These are phyloP conservation scores for Lipomyces yamanashiensis DNA, from an alignment of 805 yeast genomes.

Conservation along the genomic window DNA sequence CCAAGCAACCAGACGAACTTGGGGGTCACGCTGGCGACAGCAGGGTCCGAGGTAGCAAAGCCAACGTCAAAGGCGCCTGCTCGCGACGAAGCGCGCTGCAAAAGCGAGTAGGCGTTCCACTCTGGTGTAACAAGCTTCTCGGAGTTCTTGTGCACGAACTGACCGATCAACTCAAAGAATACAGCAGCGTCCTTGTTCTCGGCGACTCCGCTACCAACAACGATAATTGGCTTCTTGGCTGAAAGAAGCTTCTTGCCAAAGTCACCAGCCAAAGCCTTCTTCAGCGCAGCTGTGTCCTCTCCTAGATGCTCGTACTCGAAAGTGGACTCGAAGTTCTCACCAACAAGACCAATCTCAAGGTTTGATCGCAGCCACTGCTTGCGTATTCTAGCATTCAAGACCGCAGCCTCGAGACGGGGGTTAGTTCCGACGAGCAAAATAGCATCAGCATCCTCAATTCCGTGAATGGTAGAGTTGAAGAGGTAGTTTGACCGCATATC, in stretches of 20 bases:
- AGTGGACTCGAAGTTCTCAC: constrained; percentile 78
- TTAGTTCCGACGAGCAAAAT: constrained; percentile 81
- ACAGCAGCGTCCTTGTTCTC: constrained; percentile 69
- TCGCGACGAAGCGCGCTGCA: constrained; percentile 87
- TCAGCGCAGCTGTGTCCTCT: constrained; percentile 58
- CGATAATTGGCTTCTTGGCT: constrained; percentile 76
- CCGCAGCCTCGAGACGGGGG: constrained; percentile 90
- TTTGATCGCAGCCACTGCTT: constrained; percentile 75
- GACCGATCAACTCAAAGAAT: constrained; percentile 61
- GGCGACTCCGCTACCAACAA: constrained; percentile 79
- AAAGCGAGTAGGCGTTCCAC: constrained; percentile 81
- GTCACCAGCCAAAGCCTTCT: constrained; percentile 65
- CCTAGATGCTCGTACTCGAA: constrained; percentile 71
- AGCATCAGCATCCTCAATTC: constrained; percentile 82
- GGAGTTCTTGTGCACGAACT: constrained; percentile 59
- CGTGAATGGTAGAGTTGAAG: constrained; percentile 78
- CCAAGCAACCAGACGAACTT: constrained; percentile 80
- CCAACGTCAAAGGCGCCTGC: constrained; percentile 87
- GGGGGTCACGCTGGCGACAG: constrained; percentile 57
- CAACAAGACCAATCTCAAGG: constrained; percentile 68
- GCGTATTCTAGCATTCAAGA: constrained; percentile 80
- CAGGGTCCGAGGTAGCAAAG: constrained; percentile 59
- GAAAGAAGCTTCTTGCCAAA: constrained; percentile 67
- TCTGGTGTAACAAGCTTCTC: constrained; percentile 65
- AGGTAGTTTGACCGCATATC: constrained; percentile 79